These are phyloP conservation scores for Cryptococcus deneoformans DNA, from an alignment of 1,284 basidiomycete genomes.

Conservation along the genomic window DNA sequence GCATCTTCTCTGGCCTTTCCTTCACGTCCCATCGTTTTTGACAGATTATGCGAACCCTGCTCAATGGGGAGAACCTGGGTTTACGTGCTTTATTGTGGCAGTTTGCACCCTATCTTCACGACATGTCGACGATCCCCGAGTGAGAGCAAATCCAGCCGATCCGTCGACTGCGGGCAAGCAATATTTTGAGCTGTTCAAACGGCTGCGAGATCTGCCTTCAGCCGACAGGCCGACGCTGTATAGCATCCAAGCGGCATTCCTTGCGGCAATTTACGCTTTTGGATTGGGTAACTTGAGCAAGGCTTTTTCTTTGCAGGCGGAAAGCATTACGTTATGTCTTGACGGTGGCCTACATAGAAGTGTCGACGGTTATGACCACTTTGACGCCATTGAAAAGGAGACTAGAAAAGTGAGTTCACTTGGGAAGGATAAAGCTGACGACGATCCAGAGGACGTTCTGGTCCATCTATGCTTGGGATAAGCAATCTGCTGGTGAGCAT, in stretches of 20 bases:
- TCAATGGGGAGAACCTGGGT: constrained; percentile 90
- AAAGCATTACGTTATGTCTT: constrained; percentile 73
- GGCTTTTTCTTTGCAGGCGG: constrained; percentile 76
- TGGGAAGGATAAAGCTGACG: neutral
- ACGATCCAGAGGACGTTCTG: constrained; percentile 70
- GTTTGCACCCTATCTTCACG: constrained; percentile 83
- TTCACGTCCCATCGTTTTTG: constrained; percentile 84
- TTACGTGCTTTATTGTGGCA: constrained; percentile 83
- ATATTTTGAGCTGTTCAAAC: constrained; percentile 82
- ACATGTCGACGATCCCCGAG: constrained; percentile 83
- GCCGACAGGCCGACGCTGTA: constrained; percentile 85
- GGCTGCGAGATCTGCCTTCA: constrained; percentile 75
- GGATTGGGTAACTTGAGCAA: constrained; percentile 82
- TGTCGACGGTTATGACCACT: constrained; percentile 81
- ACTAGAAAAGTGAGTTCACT: constrained; percentile 59
- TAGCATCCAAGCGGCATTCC: constrained; percentile 79
- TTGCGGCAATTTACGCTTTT: constrained; percentile 82
- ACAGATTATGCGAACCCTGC: constrained; percentile 83
- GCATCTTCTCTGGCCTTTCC: constrained; percentile 85
- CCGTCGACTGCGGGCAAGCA: constrained; percentile 80
- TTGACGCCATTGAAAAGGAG: constrained; percentile 81
- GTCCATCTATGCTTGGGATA: constrained; percentile 92
- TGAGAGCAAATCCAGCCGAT: constrained; percentile 72
- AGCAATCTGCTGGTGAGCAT: constrained; percentile 55
- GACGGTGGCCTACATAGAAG: constrained; percentile 83